phyloP scores from a whole-genome alignment of 352 stramenopile species.

The Phytophthora pinifolia region DNA sequence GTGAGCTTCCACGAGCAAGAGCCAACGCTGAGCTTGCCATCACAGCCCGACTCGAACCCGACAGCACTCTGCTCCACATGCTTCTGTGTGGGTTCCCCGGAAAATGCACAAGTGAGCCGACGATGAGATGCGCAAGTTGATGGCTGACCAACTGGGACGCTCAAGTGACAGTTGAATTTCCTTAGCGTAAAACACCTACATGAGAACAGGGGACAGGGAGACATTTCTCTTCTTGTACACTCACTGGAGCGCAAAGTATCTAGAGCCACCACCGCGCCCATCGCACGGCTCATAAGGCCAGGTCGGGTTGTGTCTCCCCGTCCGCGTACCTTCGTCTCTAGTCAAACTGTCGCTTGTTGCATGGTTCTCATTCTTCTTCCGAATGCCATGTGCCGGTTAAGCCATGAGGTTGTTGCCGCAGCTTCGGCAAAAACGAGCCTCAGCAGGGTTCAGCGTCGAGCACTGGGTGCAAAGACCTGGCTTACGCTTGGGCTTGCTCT shows the following conservation, averaged over 20 bases:
- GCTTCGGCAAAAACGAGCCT: constrained; percentile 78
- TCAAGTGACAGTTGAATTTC: constrained; percentile 35
- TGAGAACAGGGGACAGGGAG: constrained; percentile 16
- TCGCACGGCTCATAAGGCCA: constrained; percentile 29
- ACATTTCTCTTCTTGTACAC: constrained; percentile 21
- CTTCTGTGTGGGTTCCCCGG: not conserved
- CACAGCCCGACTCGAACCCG: not conserved
- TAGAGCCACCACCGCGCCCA: constrained; percentile 22
- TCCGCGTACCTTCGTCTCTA: constrained; percentile 25
- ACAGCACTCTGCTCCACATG: constrained; percentile 18
- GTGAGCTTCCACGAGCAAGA: not conserved
- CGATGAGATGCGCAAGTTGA: not conserved
- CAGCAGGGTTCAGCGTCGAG: constrained; percentile 68
- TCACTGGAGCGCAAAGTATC: constrained; percentile 19
- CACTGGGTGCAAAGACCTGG: constrained; percentile 72
- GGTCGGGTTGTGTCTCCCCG: constrained; percentile 16
- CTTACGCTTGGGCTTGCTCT: constrained; percentile 32
- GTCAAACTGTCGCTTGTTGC: constrained; percentile 30
- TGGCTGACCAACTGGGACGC: constrained; percentile 10
- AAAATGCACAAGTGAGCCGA: constrained; percentile 18
- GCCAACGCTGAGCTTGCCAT: not conserved
- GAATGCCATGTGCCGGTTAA: constrained; percentile 26
- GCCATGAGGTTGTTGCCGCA: constrained; percentile 75
- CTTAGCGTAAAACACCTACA: constrained; percentile 30
- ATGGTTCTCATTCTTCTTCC: constrained; percentile 12